Conservation (phyloP, 2,329 filamentous ascomycete species). For the Calonectria crousiana region DNA sequence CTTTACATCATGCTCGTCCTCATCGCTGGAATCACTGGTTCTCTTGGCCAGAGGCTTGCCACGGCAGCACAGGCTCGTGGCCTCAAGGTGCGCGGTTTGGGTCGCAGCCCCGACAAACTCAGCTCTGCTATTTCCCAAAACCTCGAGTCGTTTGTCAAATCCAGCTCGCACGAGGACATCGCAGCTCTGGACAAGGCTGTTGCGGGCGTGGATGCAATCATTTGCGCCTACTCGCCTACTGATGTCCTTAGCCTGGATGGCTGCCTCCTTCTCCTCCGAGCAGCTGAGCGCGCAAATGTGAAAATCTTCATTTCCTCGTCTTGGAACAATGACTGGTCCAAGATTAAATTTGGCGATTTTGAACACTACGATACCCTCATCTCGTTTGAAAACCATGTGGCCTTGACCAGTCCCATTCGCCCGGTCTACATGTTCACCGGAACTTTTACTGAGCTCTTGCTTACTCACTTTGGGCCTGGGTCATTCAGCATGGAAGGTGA, state of each 20-base stretch:
- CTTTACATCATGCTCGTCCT: background rate
- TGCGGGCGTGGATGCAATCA: slow-evolving; percentile 50
- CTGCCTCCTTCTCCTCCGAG: background rate
- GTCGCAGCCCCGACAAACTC: background rate
- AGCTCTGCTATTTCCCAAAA: background rate
- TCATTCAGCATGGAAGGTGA: background rate
- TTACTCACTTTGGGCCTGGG: background rate
- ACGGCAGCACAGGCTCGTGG: background rate
- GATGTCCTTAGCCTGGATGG: background rate
- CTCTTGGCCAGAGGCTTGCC: background rate
- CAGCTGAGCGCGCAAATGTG: background rate
- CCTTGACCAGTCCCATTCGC: background rate
- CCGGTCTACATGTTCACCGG: background rate
- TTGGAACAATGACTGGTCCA: background rate
- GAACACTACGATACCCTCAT: background rate
- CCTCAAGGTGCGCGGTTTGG: background rate
- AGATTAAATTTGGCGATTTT: background rate
- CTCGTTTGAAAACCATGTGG: background rate
- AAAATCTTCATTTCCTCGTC: background rate
- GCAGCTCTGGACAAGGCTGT: slow-evolving; percentile 48
- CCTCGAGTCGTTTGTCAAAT: background rate
- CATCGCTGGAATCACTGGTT: background rate
- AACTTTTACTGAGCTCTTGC: background rate
- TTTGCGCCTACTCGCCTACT: slow-evolving; percentile 24
- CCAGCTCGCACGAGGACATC: slow-evolving; percentile 47